Conservation (phyloP, 176 grass and related monocot species). For the Aegilops sharonensis region DNA sequence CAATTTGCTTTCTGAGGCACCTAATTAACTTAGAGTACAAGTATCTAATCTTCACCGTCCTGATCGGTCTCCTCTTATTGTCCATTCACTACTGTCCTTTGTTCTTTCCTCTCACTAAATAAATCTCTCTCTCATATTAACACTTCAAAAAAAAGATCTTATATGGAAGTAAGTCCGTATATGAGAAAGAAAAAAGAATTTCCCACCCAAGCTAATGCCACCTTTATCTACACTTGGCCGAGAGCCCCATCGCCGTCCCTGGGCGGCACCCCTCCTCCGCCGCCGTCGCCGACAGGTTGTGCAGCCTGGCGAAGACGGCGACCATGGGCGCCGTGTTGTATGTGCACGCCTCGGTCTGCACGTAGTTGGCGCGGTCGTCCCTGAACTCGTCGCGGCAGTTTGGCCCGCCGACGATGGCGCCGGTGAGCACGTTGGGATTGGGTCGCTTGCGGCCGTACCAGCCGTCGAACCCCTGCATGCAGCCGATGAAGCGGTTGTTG, state of each 20-base stretch:
- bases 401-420: conserved; percentile 84
- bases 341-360: conserved; percentile 93
- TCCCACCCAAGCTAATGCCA: conserved; percentile 6
- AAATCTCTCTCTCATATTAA: conserved; percentile 50
- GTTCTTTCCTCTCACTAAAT: conserved; percentile 35
- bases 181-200: conserved; percentile 63
- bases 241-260: not conserved
- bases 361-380: conserved; percentile 63
- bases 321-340: conserved; percentile 91
- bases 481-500: conserved; percentile 76
- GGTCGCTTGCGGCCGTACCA: conserved; percentile 47
- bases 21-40: conserved; percentile 35
- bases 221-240: conserved; percentile 45
- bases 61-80: conserved; percentile 16
- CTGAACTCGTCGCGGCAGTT: conserved; percentile 63
- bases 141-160: conserved; percentile 50
- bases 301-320: conserved; percentile 75
- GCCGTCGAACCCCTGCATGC: conserved; percentile 88
- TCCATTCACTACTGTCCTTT: conserved; percentile 7
- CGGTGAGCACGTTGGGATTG: conserved; percentile 79
- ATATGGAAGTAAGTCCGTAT: conserved; percentile 29
- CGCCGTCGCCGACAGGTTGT: conserved; percentile 19
- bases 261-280: not conserved
- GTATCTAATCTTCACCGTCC: conserved; percentile 24
- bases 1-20: conserved; percentile 7